phyloP scores from a whole-genome alignment of 2,329 filamentous ascomycete species.

The Reticulascus tulasneorum region DNA sequence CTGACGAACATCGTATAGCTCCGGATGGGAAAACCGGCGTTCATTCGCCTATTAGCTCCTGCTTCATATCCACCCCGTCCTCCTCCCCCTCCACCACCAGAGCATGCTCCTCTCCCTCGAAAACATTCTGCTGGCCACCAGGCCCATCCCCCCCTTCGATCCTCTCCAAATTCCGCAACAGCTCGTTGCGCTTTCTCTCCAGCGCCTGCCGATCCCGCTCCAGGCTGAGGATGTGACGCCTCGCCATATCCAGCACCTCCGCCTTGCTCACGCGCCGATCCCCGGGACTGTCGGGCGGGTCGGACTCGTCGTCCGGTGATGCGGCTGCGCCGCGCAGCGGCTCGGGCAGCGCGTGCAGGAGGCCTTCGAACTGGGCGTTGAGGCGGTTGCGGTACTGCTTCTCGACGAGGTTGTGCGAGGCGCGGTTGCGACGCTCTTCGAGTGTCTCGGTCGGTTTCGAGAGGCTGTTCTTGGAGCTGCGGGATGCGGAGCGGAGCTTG shows the following conservation, averaged over 20 bases:
- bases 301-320: constrained; percentile 6
- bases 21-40: too few species aligned
- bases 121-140: neutral
- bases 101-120: neutral
- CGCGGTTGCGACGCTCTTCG: constrained; percentile 23
- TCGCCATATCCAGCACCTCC: constrained; percentile 31
- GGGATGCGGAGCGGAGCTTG: constrained; percentile 23
- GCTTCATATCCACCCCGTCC: neutral
- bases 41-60: neutral
- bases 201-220: constrained; percentile 25
- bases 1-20: too few species aligned
- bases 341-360: constrained; percentile 23
- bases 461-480: constrained; percentile 24
- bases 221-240: constrained; percentile 26
- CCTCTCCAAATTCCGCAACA: constrained; percentile 14
- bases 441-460: constrained; percentile 19
- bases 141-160: neutral
- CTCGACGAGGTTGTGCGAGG: constrained; percentile 28
- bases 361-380: constrained; percentile 26
- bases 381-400: constrained; percentile 29
- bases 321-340: constrained; percentile 10
- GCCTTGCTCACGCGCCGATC: constrained; percentile 28
- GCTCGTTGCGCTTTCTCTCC: constrained; percentile 22
- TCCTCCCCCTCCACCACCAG: neutral
- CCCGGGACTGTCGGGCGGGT: constrained; percentile 11